Base-by-base conservation (phyloP, 768 basidiomycete genomes). In the Russula vinacea region DNA sequence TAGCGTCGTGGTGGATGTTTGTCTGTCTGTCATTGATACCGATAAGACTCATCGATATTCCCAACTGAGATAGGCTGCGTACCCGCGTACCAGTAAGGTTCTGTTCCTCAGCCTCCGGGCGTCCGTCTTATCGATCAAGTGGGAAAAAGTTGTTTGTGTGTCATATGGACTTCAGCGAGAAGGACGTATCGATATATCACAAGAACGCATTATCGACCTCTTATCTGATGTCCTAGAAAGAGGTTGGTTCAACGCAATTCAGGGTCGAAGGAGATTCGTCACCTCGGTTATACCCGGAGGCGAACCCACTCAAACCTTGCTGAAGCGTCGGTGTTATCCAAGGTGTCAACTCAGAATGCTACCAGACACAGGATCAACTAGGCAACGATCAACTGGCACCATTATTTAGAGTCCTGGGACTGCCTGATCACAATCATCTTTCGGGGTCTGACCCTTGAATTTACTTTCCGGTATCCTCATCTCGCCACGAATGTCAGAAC, bases 101-200 rank as follows among this genome's bases (percentile, higher is more conserved):
- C 29, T 22, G 57, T 58, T 29, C 19, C 26, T 17, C 39, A 37
- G 57, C n/a, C 52, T 32, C 44, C 37, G 42, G n/a, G 53, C 62
- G 17, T 59, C 51, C 52, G 26, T 52, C 62, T 64, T 64, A 64
- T 64, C 62, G 58, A 64, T 64, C 35, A 32, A 47, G 58, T 10
- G 35, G 19, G 51, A 35, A n/a, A 42, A 49, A 47, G 52, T 33
- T 3, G 35, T 39, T 47, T 13, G 47, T 35, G 49, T 62, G 62
- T 56, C 47, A 16, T 40, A 37, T 44, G 13, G 22, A n/a, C 37
- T 45, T 33, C 5, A 7, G 9, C 6, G 32, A 19, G 42, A 40
- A 42, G 35, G 17, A 58, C 19, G 42, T 54, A 44, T 22, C 45
- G 22, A 22, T 13, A 58, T 47, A 54, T 44, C 37, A 37, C 26